Evolutionary conservation across 768 basidiomycete genomes (phyloP).

Genomic region (Ephemerocybe angulata): DNA sequence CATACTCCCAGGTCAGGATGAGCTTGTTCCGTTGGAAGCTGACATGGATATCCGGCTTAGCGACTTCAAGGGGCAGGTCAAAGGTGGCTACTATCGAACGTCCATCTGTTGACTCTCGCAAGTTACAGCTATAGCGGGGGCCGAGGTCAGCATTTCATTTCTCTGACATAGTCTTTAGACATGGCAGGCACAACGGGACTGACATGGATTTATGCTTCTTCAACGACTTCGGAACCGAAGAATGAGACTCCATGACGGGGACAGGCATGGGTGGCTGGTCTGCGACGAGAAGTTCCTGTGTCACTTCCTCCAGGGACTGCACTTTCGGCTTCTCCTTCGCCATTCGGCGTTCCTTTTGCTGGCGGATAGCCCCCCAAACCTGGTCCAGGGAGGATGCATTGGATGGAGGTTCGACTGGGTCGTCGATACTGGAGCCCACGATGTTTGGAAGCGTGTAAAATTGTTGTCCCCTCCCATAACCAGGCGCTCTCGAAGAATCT

Average conservation of each 20-base stretch:
- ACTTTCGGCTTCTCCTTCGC: conserved; percentile 68
- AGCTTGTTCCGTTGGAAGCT: conserved; percentile 63
- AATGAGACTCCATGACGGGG: conserved; percentile 35
- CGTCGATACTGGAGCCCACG: conserved; percentile 41
- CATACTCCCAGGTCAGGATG: conserved; percentile 62
- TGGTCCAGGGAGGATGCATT: conserved; percentile 47
- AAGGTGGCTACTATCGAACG: conserved; percentile 68
- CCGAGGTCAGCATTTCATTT: conserved; percentile 13
- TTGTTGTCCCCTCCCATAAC: conserved; percentile 17
- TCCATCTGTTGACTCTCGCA: conserved; percentile 70
- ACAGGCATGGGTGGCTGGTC: conserved; percentile 34
- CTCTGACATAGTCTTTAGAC: neutral
- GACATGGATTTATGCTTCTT: conserved; percentile 67
- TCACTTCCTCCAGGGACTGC: conserved; percentile 55
- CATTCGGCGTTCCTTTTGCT: conserved; percentile 63
- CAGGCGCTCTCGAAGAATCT: conserved; percentile 27
- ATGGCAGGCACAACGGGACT: conserved; percentile 19
- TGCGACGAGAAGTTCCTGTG: conserved; percentile 31
- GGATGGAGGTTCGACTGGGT: conserved; percentile 36
- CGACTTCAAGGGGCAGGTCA: conserved; percentile 61
- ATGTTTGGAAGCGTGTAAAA: conserved; percentile 38
- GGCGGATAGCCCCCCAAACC: conserved; percentile 64
- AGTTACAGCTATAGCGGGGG: conserved; percentile 48
- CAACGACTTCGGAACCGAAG: conserved; percentile 38
- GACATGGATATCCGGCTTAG: conserved; percentile 73